Evolutionary conservation across 768 basidiomycete species (phyloP).

Genomic region (Rossbeevera mucosa): DNA sequence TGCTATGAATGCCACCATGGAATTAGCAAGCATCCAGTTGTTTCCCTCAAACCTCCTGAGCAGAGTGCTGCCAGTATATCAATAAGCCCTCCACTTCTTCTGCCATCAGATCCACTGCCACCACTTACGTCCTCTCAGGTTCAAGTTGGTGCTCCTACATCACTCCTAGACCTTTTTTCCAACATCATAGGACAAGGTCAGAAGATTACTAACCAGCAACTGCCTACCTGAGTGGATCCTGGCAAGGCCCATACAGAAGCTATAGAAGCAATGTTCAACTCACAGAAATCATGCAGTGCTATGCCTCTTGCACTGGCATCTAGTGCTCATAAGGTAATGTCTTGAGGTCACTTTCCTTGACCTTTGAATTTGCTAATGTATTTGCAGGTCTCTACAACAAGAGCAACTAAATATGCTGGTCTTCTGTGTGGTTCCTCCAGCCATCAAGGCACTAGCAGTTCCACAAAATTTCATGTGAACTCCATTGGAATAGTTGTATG

Average conservation of each 20-base stretch:
- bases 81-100: too few relatives aligned
- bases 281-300: background rate
- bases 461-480: background rate
- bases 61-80: too few relatives aligned
- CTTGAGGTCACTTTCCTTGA: background rate
- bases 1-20: background rate
- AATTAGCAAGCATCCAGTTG: background rate
- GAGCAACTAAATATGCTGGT: too few relatives aligned
- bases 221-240: background rate
- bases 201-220: background rate
- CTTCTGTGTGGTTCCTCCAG: background rate
- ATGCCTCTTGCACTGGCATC: background rate
- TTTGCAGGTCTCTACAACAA: background rate
- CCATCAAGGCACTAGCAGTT: background rate
- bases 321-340: background rate
- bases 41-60: too few relatives aligned
- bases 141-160: background rate
- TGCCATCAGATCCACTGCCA: background rate
- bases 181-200: background rate
- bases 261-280: background rate
- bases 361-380: background rate
- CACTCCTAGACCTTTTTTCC: background rate
- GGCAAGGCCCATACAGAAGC: background rate
- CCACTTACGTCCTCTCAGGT: background rate
- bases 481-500: background rate